Percentiles rank a stretch among this genome's conserved stretches.
phyloP scores from a whole-genome alignment of 257 asterid genomes.

The Gentiana dahurica region DNA sequence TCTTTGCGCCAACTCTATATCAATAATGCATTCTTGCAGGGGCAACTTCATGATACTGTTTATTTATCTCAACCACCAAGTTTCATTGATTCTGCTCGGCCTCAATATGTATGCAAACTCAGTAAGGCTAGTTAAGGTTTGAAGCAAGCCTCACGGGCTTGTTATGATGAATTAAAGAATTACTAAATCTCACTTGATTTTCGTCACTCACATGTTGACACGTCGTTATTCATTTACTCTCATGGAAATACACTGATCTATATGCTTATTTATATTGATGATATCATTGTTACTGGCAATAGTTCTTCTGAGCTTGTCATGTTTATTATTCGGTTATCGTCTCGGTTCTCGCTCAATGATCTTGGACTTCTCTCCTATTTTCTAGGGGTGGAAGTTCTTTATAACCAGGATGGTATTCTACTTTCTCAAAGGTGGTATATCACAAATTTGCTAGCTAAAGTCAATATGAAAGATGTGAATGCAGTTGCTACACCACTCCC shows the following conservation, averaged over 20 bases:
- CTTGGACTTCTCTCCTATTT: not conserved
- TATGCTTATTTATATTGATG: not conserved
- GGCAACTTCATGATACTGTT: not conserved
- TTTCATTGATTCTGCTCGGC: not conserved
- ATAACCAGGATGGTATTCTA: not conserved
- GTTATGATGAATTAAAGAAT: not conserved
- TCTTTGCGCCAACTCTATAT: not conserved
- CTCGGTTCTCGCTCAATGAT: not conserved
- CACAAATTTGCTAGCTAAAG: not conserved
- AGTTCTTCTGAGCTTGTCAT: not conserved
- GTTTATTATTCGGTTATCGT: not conserved
- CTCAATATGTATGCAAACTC: too few species aligned
- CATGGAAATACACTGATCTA: not conserved
- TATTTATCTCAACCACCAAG: not conserved
- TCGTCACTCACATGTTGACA: not conserved
- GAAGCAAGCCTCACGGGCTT: not conserved
- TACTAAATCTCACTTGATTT: not conserved
- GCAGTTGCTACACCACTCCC: not conserved
- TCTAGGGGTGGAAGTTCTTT: not conserved
- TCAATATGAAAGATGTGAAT: not conserved
- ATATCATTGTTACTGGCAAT: not conserved
- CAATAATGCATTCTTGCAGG: not conserved
- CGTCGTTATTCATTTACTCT: not conserved
- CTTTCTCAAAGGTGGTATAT: not conserved
- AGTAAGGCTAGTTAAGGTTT: not conserved